Conservation (phyloP, 2,329 filamentous ascomycete species). For the Pyricularia pennisetigena region DNA sequence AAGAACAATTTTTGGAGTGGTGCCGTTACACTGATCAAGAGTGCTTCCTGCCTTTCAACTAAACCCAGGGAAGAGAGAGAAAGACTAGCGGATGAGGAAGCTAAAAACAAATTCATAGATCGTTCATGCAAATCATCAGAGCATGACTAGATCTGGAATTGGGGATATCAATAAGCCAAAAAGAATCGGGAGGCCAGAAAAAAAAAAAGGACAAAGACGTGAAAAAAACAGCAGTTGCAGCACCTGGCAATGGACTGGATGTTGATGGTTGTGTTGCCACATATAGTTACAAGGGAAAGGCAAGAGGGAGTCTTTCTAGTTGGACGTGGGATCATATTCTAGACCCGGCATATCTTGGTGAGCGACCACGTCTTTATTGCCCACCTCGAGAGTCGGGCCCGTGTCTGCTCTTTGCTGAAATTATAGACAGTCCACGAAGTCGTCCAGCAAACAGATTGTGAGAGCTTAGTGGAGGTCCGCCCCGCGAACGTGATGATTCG, state of each 20-base stretch:
- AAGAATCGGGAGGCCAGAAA: conserved; percentile 7
- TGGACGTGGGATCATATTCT: background rate
- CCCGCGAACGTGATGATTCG: conserved; percentile 56
- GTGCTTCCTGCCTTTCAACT: background rate
- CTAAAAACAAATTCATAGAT: conserved; percentile 15
- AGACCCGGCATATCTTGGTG: background rate
- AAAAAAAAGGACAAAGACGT: conserved; percentile 23
- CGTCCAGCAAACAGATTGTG: conserved; percentile 11
- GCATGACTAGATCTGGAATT: conserved; percentile 7
- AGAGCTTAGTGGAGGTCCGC: background rate
- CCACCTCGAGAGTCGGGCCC: background rate
- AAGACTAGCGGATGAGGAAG: conserved; percentile 7
- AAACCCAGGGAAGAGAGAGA: background rate
- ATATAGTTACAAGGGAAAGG: conserved; percentile 4
- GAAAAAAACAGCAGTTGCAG: conserved; percentile 5
- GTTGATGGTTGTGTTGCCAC: background rate
- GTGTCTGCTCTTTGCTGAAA: conserved; percentile 15
- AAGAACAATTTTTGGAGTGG: background rate
- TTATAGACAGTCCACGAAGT: conserved; percentile 17
- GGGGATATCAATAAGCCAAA: conserved; percentile 22
- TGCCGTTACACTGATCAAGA: background rate
- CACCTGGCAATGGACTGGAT: background rate
- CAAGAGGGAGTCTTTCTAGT: background rate
- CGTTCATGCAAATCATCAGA: conserved; percentile 5
- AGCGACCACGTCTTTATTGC: background rate